Conservation (phyloP, 164 flowering plant species). For the Platanus orientalis region DNA sequence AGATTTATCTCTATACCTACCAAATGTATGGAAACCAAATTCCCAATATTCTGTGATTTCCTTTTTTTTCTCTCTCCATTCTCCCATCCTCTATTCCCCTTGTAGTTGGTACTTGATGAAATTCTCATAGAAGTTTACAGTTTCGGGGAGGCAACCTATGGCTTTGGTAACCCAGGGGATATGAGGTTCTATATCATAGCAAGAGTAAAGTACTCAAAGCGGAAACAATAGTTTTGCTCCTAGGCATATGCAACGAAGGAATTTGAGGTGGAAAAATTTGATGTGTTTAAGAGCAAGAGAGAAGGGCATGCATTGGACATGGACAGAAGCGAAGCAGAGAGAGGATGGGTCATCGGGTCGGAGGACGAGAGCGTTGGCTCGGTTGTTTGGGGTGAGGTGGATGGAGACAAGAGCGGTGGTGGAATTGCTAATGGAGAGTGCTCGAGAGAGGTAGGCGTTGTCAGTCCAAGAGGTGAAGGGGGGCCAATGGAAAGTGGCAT, state of each 20-base stretch:
- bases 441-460: slow-evolving; percentile 32
- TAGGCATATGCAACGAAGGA: slow-evolving; percentile 68
- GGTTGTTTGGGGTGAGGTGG: slow-evolving; percentile 55
- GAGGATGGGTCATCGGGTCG: slow-evolving; percentile 20
- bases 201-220: slow-evolving; percentile 52
- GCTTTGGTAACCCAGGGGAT: slow-evolving; percentile 84
- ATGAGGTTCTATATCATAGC: slow-evolving; percentile 56
- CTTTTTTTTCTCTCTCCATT: too few relatives aligned
- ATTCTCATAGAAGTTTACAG: slow-evolving; percentile 92
- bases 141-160: slow-evolving; percentile 73
- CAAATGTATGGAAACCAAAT: too few relatives aligned
- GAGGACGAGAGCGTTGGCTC: slow-evolving; percentile 46
- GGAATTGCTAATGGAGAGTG: too few relatives aligned
- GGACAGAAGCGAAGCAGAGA: slow-evolving; percentile 73
- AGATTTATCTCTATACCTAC: too few relatives aligned
- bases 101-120: too few relatives aligned
- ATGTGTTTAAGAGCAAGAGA: slow-evolving; percentile 23
- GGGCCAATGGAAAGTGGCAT: slow-evolving; percentile 71
- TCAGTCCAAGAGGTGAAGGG: slow-evolving; percentile 51
- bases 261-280: neutral
- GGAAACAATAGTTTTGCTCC: slow-evolving; percentile 87
- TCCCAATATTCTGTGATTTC: too few relatives aligned
- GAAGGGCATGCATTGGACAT: slow-evolving; percentile 51
- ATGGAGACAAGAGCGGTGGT: slow-evolving; percentile 35
- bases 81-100: too few relatives aligned